Conservation (phyloP, 163 green algal genomes). For the Coccomyxa subellipsoidea region DNA sequence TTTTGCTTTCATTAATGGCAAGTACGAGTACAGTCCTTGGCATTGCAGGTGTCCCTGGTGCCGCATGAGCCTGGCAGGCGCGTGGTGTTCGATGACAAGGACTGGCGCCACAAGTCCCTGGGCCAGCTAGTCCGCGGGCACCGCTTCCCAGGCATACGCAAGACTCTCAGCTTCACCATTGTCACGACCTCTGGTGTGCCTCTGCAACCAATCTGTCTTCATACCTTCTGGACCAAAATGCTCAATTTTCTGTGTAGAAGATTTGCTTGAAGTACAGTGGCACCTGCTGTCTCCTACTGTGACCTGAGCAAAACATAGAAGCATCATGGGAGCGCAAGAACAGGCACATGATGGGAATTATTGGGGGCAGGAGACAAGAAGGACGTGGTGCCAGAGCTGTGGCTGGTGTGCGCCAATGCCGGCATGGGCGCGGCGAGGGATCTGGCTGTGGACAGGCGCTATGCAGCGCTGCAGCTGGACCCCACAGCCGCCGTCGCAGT, state of each 20-base stretch:
- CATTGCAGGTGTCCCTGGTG: background rate
- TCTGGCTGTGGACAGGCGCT: background rate
- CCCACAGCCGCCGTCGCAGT: constrained; percentile 9
- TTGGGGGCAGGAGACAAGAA: background rate
- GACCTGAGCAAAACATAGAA: too few species aligned
- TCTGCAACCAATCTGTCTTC: background rate
- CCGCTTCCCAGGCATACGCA: background rate
- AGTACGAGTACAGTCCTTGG: too few species aligned
- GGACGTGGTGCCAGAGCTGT: background rate
- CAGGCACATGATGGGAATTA: too few species aligned
- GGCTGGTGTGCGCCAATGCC: constrained; percentile 35
- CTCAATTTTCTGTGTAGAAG: too few species aligned
- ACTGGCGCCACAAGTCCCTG: background rate
- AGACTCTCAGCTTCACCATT: background rate
- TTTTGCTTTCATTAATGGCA: too few species aligned
- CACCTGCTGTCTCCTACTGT: too few species aligned
- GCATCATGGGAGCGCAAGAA: too few species aligned
- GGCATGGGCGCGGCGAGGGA: constrained; percentile 3
- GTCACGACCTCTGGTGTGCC: background rate
- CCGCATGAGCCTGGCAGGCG: background rate
- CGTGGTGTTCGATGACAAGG: background rate
- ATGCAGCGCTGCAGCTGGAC: background rate
- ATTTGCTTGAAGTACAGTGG: too few species aligned
- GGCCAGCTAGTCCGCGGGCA: background rate
- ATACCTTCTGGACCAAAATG: background rate